Evolutionary conservation across 257 asterid genomes (phyloP).

Genomic region (Ballota nigra): DNA sequence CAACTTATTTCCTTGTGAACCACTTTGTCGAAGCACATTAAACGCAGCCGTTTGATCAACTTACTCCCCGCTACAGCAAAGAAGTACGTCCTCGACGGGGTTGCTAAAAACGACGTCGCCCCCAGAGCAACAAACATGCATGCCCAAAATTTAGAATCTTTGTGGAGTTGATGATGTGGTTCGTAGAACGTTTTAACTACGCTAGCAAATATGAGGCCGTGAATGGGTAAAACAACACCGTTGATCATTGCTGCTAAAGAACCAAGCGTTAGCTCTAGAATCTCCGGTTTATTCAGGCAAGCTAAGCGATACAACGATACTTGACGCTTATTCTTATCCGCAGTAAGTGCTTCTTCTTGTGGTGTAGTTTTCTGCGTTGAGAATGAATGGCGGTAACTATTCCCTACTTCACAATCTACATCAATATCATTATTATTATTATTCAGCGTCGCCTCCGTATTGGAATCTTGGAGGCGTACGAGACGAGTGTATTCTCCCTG

Average conservation of each 20-base stretch:
- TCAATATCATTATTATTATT: not conserved
- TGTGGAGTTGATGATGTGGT: conserved; percentile 43
- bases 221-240: conserved; percentile 51
- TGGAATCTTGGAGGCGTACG: conserved; percentile 34
- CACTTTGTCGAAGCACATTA: conserved; percentile 63
- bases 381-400: not conserved
- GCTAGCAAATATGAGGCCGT: conserved; percentile 46
- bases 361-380: not conserved
- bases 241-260: conserved; percentile 49
- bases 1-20: conserved; percentile 65
- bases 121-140: conserved; percentile 50
- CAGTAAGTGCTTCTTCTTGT: not conserved
- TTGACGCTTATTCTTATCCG: not conserved
- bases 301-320: conserved; percentile 46
- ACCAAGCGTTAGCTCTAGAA: conserved; percentile 40
- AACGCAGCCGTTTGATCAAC: conserved; percentile 46
- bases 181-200: conserved; percentile 43
- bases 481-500: conserved; percentile 53
- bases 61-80: conserved; percentile 61
- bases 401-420: conserved; percentile 3
- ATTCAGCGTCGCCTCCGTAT: not conserved
- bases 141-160: conserved; percentile 56
- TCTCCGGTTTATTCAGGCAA: conserved; percentile 43
- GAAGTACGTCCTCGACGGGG: conserved; percentile 49
- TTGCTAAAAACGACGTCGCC: conserved; percentile 34